Conservation (phyloP, 1,139 yeast genomes). For the Protomyces inouyei region DNA sequence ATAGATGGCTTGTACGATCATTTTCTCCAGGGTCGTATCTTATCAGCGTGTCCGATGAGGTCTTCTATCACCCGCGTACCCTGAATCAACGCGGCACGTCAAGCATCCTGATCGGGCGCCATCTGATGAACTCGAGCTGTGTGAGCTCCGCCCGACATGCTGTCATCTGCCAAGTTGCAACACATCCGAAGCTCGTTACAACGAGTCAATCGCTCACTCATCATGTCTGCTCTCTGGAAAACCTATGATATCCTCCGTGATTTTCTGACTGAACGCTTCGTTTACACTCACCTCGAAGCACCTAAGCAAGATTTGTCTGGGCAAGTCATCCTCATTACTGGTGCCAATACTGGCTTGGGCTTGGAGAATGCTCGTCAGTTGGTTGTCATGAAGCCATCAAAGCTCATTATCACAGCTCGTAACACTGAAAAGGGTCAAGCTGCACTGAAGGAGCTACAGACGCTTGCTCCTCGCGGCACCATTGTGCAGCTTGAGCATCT, state of each 20-base stretch:
- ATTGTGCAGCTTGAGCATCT: conserved; percentile 7
- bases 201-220: background rate
- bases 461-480: background rate
- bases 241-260: conserved; percentile 14
- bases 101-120: no score
- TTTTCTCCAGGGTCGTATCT: no score
- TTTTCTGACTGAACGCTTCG: conserved; percentile 5
- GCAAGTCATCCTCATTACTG: conserved; percentile 35
- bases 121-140: no score
- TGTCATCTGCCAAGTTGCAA: no score
- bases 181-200: no score
- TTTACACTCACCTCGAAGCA: conserved; percentile 15
- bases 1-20: background rate
- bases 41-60: no score
- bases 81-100: no score
- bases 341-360: conserved; percentile 32
- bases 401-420: conserved; percentile 22
- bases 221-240: background rate
- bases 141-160: no score
- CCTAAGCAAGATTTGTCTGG: conserved; percentile 37
- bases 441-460: conserved; percentile 31
- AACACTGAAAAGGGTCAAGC: conserved; percentile 34
- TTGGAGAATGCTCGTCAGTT: conserved; percentile 31
- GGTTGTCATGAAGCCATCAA: conserved; percentile 10
- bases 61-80: no score